Conservation (phyloP, 225 moss, liverwort and hornwort species). For the Thuidium tamariscinum region DNA sequence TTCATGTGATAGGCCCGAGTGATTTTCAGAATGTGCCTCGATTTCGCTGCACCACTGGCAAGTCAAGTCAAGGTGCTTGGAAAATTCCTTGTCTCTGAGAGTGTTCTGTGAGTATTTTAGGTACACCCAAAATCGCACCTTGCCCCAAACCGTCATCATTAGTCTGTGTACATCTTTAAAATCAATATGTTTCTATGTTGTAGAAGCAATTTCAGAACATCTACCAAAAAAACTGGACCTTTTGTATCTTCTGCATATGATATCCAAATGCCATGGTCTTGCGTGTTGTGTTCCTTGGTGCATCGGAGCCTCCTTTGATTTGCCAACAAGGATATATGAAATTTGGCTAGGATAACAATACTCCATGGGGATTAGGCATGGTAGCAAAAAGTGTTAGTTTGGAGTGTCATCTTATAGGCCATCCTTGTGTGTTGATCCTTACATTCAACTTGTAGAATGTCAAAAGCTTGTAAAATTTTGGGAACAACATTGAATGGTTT, state of each 20-base stretch:
- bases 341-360: background rate
- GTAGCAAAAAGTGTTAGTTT: background rate
- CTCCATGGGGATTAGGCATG: background rate
- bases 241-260: background rate
- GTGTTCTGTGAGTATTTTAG: background rate
- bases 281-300: too few species aligned
- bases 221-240: background rate
- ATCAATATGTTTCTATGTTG: background rate
- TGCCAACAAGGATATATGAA: background rate
- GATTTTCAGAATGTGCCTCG: background rate
- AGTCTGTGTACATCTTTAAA: background rate
- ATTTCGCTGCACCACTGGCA: background rate
- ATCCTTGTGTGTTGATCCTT: background rate
- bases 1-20: background rate
- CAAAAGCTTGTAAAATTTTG: background rate
- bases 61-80: background rate
- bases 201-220: background rate
- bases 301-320: fast-evolving
- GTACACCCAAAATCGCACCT: background rate
- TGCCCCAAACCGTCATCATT: too few species aligned
- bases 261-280: too few species aligned
- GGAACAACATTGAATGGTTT: background rate
- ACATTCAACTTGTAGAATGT: fast-evolving
- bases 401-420: fast-evolving
- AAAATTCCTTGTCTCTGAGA: background rate